Conservation (phyloP, 805 yeast species). For the Cephaloascus albidus region DNA sequence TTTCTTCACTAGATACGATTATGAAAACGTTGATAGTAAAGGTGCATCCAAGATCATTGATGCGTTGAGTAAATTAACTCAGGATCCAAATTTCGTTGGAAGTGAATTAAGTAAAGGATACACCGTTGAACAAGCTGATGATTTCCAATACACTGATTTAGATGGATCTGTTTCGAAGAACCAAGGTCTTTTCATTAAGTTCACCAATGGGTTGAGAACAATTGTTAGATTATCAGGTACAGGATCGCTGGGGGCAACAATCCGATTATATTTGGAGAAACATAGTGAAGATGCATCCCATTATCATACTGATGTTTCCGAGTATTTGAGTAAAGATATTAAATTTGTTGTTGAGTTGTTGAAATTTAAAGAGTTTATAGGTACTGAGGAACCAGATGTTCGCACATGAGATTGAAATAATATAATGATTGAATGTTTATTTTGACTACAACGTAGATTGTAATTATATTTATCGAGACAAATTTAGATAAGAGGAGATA, state of each 20-base stretch:
- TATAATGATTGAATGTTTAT: too few species aligned
- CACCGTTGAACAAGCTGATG: constrained; percentile 67
- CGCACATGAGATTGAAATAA: constrained; percentile 51
- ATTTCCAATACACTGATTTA: constrained; percentile 86
- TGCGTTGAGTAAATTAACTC: constrained; percentile 31
- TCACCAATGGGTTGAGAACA: constrained; percentile 74
- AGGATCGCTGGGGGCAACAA: constrained; percentile 96
- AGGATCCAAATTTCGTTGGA: constrained; percentile 36
- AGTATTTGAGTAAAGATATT: constrained; percentile 58
- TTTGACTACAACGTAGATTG: too few species aligned
- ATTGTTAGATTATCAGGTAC: constrained; percentile 93
- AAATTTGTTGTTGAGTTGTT: constrained; percentile 56
- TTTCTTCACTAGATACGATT: constrained; percentile 94
- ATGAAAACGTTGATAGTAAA: constrained; percentile 69
- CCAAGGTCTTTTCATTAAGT: constrained; percentile 84
- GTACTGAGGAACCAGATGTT: constrained; percentile 84
- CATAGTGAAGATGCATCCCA: constrained; percentile 53
- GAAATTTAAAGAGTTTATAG: constrained; percentile 63
- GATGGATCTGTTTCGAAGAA: constrained; percentile 84
- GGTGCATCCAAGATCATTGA: constrained; percentile 67
- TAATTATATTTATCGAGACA: too few species aligned
- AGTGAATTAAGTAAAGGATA: constrained; percentile 35
- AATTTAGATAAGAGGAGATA: too few species aligned
- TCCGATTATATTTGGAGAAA: constrained; percentile 83
- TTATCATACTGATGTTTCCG: constrained; percentile 47